Conservation (phyloP, 2,329 filamentous ascomycete species). For the Clonostachys sp. region DNA sequence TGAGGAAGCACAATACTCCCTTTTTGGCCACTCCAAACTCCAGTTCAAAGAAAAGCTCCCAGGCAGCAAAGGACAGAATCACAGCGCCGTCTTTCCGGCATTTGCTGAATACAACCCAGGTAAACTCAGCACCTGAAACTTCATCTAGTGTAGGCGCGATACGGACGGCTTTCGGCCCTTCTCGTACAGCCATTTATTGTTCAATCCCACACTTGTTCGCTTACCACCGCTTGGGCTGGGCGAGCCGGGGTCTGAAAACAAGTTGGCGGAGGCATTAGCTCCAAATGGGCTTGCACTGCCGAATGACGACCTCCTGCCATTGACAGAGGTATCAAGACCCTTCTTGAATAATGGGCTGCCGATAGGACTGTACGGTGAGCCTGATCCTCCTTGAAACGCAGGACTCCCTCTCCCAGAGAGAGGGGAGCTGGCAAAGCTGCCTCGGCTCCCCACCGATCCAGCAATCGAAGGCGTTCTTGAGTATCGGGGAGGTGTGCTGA, state of each 20-base stretch:
- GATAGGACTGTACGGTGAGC: slow-evolving; percentile 39
- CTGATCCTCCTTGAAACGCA: slow-evolving; percentile 30
- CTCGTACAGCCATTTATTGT: slow-evolving; percentile 95
- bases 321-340: slow-evolving; percentile 24
- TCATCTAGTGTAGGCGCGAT: no score
- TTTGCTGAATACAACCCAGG: no score
- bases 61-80: no score
- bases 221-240: slow-evolving; percentile 65
- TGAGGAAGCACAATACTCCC: no score
- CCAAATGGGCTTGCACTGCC: slow-evolving; percentile 51
- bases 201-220: slow-evolving; percentile 71
- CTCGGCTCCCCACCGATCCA: slow-evolving; percentile 56
- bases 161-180: slow-evolving; percentile 58
- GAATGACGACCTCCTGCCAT: slow-evolving; percentile 57
- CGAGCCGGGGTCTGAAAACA: slow-evolving; percentile 57
- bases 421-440: slow-evolving; percentile 54
- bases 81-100: no score
- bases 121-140: no score
- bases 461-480: slow-evolving; percentile 65
- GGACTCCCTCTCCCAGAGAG: slow-evolving; percentile 52
- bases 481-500: slow-evolving; percentile 85
- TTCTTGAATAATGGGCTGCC: slow-evolving; percentile 63
- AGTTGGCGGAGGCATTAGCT: slow-evolving; percentile 38
- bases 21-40: no score
- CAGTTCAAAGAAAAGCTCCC: no score